Evolutionary conservation across 2,329 filamentous ascomycete species (phyloP), one percentile per base, ranked within the genome.

Genomic region (Diaporthe sp.): DNA sequence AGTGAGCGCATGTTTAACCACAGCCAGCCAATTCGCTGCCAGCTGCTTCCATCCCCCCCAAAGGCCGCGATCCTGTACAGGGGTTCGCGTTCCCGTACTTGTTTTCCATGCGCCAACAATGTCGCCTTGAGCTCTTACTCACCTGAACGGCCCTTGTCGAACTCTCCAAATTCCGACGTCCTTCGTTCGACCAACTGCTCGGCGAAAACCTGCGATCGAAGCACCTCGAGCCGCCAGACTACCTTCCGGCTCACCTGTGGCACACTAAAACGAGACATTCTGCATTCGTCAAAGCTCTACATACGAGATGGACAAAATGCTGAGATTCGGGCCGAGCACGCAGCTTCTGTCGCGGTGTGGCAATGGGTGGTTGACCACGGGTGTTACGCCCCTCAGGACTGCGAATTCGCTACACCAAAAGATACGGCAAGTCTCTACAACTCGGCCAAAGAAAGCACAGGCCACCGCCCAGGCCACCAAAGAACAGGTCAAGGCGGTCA

Each of bases 401-500:
- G 55, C 42, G 13, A 65, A n/a, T 22, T 34, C 53, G 5, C 13
- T 77, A 5, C 51, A 44, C 31, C 61, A 75, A 47, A 28, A 31
- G 49, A 51, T 73, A 25, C 63, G 75, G 34, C 70, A 73, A 31
- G 75, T 67, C 31, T 75, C 75, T 51, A 76, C 72, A 20, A 77
- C 75, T 25, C 55, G 47, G n/a, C 31, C 75, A n/a, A 75, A 73
- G 37, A 75, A 71, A 28, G 73, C 70, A 2, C 73, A 73, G 63
- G 61, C 70, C 4, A 49, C 57, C 55, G 73, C 70, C 2, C 73
- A 73, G 63, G 61, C 70, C 4, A 49, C 57, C 55, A 75, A 75
- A 55, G 73, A 75, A 34, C 53, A 63, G 17, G 28, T 31, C 12
- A 73, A 75, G 25, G 63, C 25, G 31, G 57, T 60, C 15, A 25